These are phyloP conservation scores for Coniosporium tulheliwenetii DNA, from an alignment of 2,329 filamentous ascomycete species.

Conservation along the genomic window DNA sequence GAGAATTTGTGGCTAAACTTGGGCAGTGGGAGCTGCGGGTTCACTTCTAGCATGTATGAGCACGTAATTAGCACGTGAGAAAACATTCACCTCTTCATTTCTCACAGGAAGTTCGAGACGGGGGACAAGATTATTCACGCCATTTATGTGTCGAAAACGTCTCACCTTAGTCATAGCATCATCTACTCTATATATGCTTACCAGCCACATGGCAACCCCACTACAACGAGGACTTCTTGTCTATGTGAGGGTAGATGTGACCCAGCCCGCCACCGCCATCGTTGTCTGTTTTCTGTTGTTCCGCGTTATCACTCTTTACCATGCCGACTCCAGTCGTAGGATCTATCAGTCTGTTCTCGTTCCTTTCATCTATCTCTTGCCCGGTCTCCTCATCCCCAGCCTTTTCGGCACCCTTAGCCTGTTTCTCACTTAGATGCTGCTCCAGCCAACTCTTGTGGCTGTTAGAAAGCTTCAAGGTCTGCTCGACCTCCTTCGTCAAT, in stretches of 20 bases:
- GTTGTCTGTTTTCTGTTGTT: constrained; percentile 1
- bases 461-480: constrained; percentile 33
- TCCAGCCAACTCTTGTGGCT: constrained; percentile 24
- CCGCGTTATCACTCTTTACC: neutral
- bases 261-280: constrained; percentile 1
- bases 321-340: constrained; percentile 2
- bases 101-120: too few species aligned
- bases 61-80: too few species aligned
- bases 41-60: too few species aligned
- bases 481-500: constrained; percentile 41
- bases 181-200: too few species aligned
- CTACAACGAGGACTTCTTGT: constrained; percentile 2
- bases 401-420: neutral
- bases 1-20: too few species aligned
- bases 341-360: constrained; percentile 1
- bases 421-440: constrained; percentile 2
- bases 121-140: too few species aligned
- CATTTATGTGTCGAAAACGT: too few species aligned
- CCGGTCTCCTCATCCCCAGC: constrained; percentile 1
- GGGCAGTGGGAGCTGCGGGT: too few species aligned
- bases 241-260: constrained; percentile 9
- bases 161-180: too few species aligned
- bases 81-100: too few species aligned
- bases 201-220: neutral
- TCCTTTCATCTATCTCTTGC: neutral